Conservation (phyloP, 305 asterid genomes). For the Ilex paraguariensis region DNA sequence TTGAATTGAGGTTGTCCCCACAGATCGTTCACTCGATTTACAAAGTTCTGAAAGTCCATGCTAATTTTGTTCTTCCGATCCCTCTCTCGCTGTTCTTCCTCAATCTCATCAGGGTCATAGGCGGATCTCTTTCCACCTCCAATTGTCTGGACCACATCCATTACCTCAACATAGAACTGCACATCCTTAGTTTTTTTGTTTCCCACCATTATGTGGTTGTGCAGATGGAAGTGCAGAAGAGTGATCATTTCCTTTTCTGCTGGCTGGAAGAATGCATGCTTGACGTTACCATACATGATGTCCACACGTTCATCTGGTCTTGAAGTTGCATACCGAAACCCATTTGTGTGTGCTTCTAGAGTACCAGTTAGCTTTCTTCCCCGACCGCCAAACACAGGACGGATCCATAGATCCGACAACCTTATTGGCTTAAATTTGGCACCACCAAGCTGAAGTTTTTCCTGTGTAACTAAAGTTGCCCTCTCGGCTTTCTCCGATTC, state of each 20-base stretch:
- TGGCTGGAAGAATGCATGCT: conserved; percentile 83
- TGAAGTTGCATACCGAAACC: conserved; percentile 71
- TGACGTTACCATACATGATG: conserved; percentile 58
- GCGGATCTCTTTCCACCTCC: not conserved
- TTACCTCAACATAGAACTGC: conserved; percentile 30
- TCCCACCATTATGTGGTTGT: conserved; percentile 86
- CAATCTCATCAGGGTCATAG: not conserved
- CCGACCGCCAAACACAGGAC: conserved; percentile 81
- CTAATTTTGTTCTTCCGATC: not conserved
- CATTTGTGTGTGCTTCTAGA: conserved; percentile 72
- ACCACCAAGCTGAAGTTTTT: conserved; percentile 61
- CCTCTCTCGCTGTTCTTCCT: not conserved
- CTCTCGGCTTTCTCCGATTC: too few relatives aligned
- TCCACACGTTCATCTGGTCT: conserved; percentile 70
- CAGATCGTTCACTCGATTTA: conserved; percentile 4
- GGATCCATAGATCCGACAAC: conserved; percentile 66
- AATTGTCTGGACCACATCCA: not conserved
- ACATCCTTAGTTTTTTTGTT: conserved; percentile 80
- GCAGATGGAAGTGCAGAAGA: conserved; percentile 79
- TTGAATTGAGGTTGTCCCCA: conserved; percentile 10
- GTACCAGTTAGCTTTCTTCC: conserved; percentile 55
- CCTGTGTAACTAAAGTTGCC: conserved; percentile 25
- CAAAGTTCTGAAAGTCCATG: conserved; percentile 4
- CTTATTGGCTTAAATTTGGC: conserved; percentile 61
- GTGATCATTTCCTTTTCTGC: conserved; percentile 87